phyloP scores from a whole-genome alignment of 176 grass and related monocot genomes.

The Lolium multiflorum region DNA sequence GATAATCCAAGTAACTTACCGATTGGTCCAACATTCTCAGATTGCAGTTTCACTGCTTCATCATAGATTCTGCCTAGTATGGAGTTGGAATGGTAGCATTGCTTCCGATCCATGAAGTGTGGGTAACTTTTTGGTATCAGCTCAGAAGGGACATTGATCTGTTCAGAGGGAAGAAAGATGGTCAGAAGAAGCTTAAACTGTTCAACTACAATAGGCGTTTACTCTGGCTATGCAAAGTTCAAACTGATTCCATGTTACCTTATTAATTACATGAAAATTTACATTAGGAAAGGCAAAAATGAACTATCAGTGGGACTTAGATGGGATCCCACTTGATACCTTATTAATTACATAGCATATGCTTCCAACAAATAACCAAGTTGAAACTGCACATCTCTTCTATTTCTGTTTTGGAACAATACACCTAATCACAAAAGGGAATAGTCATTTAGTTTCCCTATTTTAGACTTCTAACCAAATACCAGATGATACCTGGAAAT shows the following conservation, averaged over 20 bases:
- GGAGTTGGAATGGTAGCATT: slow-evolving; percentile 53
- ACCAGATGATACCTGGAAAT: not conserved
- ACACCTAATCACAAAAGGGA: not conserved
- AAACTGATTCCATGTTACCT: not conserved
- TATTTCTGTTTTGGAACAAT: not conserved
- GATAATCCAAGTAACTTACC: slow-evolving; percentile 44
- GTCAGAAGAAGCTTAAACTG: not conserved
- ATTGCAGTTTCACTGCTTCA: slow-evolving; percentile 48
- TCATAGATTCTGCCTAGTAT: slow-evolving; percentile 70
- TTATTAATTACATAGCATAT: not conserved
- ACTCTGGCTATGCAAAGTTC: not conserved
- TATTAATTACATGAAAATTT: too few relatives aligned
- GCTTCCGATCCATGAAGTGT: slow-evolving; percentile 62
- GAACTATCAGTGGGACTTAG: too few relatives aligned
- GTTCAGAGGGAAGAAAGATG: slow-evolving; percentile 2
- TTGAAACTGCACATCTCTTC: not conserved
- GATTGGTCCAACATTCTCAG: slow-evolving; percentile 40
- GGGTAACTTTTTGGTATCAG: slow-evolving; percentile 60
- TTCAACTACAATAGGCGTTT: not conserved
- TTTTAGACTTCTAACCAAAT: not conserved
- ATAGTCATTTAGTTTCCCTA: slow-evolving; percentile 6
- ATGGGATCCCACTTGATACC: too few relatives aligned
- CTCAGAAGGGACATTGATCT: slow-evolving; percentile 55
- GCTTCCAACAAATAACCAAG: not conserved
- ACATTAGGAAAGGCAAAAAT: too few relatives aligned